Conservation (phyloP, 768 basidiomycete species). For the Trametes maxima region DNA sequence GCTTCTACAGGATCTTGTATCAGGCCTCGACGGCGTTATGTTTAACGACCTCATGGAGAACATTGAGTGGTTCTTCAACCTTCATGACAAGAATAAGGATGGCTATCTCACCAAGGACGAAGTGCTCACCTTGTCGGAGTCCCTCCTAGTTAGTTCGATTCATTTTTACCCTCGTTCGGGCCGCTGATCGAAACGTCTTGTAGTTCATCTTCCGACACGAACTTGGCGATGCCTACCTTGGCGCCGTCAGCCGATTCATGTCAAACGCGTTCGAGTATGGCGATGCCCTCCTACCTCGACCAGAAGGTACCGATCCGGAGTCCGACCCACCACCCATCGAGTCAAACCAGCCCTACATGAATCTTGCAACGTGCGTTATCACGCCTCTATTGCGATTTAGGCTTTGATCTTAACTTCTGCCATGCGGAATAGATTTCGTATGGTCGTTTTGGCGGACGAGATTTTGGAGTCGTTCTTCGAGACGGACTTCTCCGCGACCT, state of each 20-base stretch:
- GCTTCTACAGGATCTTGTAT: conserved; percentile 73
- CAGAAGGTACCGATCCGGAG: conserved; percentile 40
- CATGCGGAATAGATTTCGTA: conserved; percentile 74
- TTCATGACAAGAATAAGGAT: conserved; percentile 96
- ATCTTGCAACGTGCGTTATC: conserved; percentile 73
- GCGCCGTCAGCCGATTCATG: conserved; percentile 96
- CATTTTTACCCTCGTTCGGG: neutral
- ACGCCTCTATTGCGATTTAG: neutral
- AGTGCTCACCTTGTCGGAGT: conserved; percentile 92
- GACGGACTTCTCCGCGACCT: conserved; percentile 85
- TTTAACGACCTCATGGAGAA: conserved; percentile 98
- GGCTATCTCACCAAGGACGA: conserved; percentile 96
- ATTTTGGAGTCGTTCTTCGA: conserved; percentile 97
- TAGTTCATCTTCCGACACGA: conserved; percentile 99
- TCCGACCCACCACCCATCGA: conserved; percentile 50
- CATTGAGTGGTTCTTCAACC: conserved; percentile 97
- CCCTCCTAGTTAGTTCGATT: conserved; percentile 68
- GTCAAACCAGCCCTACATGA: conserved; percentile 89
- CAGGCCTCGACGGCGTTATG: conserved; percentile 88
- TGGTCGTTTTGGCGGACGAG: conserved; percentile 98
- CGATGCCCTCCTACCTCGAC: conserved; percentile 78
- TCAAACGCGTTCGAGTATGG: conserved; percentile 98
- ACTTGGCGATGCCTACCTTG: conserved; percentile 93
- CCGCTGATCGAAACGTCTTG: neutral
- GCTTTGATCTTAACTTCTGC: neutral